These are phyloP conservation scores for Penicillium turbatum DNA, from an alignment of 495 filamentous ascomycete species.

Conservation along the genomic window DNA sequence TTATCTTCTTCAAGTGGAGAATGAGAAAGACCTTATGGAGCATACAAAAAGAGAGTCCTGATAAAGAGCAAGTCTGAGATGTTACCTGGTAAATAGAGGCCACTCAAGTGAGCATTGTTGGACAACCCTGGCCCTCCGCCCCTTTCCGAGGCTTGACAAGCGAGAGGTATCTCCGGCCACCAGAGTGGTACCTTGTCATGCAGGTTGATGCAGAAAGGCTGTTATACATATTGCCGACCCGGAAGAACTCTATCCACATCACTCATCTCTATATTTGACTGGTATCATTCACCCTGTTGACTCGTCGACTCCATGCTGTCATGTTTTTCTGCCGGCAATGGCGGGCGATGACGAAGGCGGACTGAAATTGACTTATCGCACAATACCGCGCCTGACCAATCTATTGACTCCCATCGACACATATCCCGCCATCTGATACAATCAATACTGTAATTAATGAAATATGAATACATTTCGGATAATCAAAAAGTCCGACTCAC, in stretches of 20 bases:
- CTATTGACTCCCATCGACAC: background rate
- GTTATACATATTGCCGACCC: no score
- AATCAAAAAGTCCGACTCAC: conserved; percentile 11
- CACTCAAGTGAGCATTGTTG: background rate
- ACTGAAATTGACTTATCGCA: conserved; percentile 5
- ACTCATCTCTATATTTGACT: background rate
- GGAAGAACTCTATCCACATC: no score
- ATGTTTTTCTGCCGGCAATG: conserved; percentile 27
- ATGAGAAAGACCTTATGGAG: background rate
- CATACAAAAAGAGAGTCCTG: background rate
- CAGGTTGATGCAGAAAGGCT: background rate
- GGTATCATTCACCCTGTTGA: background rate
- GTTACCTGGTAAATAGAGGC: background rate
- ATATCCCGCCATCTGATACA: background rate
- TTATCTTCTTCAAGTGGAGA: background rate
- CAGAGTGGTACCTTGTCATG: background rate
- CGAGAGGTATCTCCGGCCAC: background rate
- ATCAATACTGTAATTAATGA: conserved; percentile 1
- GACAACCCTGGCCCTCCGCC: conserved; percentile 6
- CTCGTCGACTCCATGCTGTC: conserved; percentile 6
- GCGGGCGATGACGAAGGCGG: conserved; percentile 33
- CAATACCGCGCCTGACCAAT: conserved; percentile 9
- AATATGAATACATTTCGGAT: conserved; percentile 5
- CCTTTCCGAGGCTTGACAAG: conserved; percentile 8
- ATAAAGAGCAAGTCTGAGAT: background rate